Evolutionary conservation across 331 rosid species (phyloP), one percentile per base, ranked within the genome.

Genomic region (Malus hybrid): DNA sequence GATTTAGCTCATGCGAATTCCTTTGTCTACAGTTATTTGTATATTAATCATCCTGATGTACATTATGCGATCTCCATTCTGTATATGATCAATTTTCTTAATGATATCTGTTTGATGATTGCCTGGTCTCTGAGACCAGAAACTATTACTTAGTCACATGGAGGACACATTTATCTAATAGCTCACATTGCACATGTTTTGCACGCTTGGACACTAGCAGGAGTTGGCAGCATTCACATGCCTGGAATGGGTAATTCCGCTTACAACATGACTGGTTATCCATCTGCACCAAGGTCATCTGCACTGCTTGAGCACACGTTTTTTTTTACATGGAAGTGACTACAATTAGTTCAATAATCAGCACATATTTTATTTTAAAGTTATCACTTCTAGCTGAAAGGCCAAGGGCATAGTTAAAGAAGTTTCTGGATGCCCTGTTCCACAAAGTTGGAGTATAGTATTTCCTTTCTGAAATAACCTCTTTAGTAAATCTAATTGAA

Each of bases 201-300:
- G 93, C 97, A 94, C 97, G 85, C 96, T 88, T 87, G 96, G 93
- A 93, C 96, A 90, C 97, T 92, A 92, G 96, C 97, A 94, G 99
- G 99, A 87, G 86, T 91, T 87, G 89, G 98, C 98, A 90, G 93
- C 98, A 83, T 83, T 87, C 97, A 94, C 90, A 85, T 90, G 92
- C 96, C 97, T 87, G 99, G 99, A 88, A 87, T 93, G 89, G 90
- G 87, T 89, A 93, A 90, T 91, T 89, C 95, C 77, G 93, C 96
- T 90, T 86, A 87, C 98, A 86, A 88, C 97, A 88, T 87, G 89
- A 88, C 84, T 94, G 99, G 96, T 94, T 94, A 90, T 92, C 89
- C 97, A 90, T 71, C 99, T 90, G 89, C 97, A 92, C 97, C 86
- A 90, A 94, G 99, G 97, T 94, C 97, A 86, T 92, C 93, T 92